Percentiles rank a stretch among this genome's conserved stretches.
These are phyloP conservation scores for Sporothrix pseudoabietina DNA, from an alignment of 2,329 filamentous ascomycete genomes.

Conservation along the genomic window DNA sequence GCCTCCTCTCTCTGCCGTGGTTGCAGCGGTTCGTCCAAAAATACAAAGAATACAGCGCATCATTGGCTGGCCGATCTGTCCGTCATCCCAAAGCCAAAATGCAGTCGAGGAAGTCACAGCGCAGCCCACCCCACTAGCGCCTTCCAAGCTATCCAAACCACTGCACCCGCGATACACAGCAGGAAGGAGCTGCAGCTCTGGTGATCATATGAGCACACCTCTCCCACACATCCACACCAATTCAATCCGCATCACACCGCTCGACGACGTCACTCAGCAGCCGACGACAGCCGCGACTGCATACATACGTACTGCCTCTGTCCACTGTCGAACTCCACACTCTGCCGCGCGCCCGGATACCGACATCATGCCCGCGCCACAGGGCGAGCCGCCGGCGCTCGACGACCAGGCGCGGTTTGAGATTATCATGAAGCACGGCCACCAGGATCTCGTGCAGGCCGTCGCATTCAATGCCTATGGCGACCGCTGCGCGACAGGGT, in stretches of 20 bases:
- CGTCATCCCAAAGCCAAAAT: neutral
- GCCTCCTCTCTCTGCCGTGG: conserved; percentile 16
- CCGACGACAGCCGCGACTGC: conserved; percentile 6
- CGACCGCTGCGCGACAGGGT: conserved; percentile 86
- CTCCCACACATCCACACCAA: neutral
- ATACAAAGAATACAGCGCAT: conserved; percentile 4
- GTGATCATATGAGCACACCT: conserved; percentile 12
- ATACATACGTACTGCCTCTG: neutral
- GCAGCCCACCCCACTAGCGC: neutral
- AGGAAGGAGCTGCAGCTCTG: conserved; percentile 10
- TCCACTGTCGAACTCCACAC: neutral
- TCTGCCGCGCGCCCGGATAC: neutral
- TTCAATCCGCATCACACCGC: conserved; percentile 14
- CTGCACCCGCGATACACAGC: neutral
- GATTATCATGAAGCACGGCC: conserved; percentile 69
- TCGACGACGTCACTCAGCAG: conserved; percentile 7
- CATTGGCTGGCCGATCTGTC: conserved; percentile 18
- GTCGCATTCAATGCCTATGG: conserved; percentile 92
- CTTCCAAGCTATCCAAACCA: neutral
- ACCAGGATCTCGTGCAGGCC: conserved; percentile 79
- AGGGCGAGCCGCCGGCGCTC: conserved; percentile 39
- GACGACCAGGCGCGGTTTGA: conserved; percentile 56
- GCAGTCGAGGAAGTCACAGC: neutral
- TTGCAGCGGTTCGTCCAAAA: conserved; percentile 16
- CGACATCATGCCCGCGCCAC: conserved; percentile 37